Evolutionary conservation across 2,329 filamentous ascomycete species (phyloP), one percentile per base, ranked within the genome.

Genomic region (Fusarium drepaniforme): DNA sequence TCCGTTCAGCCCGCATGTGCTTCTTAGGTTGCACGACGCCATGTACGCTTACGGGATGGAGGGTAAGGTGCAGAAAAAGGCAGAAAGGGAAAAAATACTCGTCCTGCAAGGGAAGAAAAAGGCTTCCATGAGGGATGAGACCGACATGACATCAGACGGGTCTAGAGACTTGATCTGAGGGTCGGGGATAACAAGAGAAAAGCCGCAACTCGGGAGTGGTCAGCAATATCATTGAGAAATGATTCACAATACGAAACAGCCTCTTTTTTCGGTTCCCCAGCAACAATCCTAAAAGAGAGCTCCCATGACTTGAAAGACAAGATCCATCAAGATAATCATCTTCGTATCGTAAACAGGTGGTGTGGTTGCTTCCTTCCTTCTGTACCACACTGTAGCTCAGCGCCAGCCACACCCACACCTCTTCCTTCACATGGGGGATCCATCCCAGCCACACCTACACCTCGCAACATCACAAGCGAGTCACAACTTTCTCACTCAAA

Each of bases 81-180:
- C 49, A 53, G 49, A 53, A 33, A 18, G 61, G 61, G 21, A 18
- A 40, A 21, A 46, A 21, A 46, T 8, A 30, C 15, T 23, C 13
- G 15, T 44, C 58, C 62, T 61, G 40, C 23, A 57, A 57, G 58
- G 67, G 38, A 21, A 53, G 33, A 30, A 75, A 75, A 68, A 71
- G 51, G 71, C 57, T 68, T 44, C 70, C 66, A 73, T 37, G 51
- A 68, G 60, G 35, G 35, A 74, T 76, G 56, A 76, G 51, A 63
- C 57, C 62, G 69, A 58, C 51, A 76, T 75, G 71, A 74, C 71
- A 76, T 75, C 68, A 76, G 67, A 72, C 37, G 12, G 59, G 9
- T 25, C 46, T 30, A 56, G 21, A 30, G 23, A 59, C 40, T 42
- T 46, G 13, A 33, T 35, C 38, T 21, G 16, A 49, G 30, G 35